phyloP scores from a whole-genome alignment of 192 early-diverging fungal genomes.

The Coemansia sp. region DNA sequence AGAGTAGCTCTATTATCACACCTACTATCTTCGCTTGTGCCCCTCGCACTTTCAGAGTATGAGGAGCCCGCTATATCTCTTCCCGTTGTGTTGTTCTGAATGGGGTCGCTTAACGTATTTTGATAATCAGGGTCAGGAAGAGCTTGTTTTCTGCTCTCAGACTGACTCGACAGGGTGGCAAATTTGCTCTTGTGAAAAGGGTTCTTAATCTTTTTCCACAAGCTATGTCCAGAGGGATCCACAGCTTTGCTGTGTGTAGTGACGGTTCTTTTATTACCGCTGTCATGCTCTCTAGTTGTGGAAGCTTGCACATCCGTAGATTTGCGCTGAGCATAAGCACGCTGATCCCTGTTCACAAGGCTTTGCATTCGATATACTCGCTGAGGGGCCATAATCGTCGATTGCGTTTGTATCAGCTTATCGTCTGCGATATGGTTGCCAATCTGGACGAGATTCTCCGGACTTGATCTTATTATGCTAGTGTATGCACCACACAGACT shows the following conservation, averaged over 20 bases:
- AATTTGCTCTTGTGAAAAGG: neutral
- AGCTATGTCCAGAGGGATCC: neutral
- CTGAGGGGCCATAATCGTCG: neutral
- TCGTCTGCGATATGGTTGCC: neutral
- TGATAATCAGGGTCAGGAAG: neutral
- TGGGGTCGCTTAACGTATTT: neutral
- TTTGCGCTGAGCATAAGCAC: neutral
- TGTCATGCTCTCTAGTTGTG: too few relatives aligned
- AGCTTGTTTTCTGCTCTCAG: neutral
- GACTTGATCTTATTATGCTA: neutral
- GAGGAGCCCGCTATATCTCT: neutral
- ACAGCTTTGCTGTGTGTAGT: neutral
- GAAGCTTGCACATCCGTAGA: too few relatives aligned
- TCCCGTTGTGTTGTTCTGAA: neutral
- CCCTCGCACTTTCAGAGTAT: neutral
- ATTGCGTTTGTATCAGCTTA: neutral
- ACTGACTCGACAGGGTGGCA: neutral
- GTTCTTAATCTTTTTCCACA: neutral
- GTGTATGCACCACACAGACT: neutral
- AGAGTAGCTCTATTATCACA: neutral
- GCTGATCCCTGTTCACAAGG: neutral
- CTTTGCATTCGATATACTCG: constrained; percentile 4
- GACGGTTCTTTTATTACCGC: neutral
- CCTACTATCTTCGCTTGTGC: neutral
- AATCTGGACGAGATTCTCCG: neutral